Evolutionary conservation across 495 filamentous ascomycete genomes (phyloP).

Genomic region (Astrothelium macrocarpum): DNA sequence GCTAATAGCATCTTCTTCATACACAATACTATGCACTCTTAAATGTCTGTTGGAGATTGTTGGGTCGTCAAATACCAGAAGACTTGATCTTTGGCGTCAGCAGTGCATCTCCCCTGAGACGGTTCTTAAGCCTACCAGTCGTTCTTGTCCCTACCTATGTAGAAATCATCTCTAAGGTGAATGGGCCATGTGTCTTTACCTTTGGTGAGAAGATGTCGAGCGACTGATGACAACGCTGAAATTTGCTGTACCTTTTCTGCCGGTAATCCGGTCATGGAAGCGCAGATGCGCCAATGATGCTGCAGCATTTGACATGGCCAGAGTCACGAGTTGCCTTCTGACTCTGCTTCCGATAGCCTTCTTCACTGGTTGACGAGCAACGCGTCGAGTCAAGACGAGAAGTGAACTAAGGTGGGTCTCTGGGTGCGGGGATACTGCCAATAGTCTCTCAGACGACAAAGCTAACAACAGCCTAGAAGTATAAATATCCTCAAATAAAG

Average conservation of each 20-base stretch:
- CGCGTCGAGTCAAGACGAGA: too few relatives aligned
- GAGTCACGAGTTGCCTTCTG: neutral
- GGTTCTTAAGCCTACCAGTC: neutral
- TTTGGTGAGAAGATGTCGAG: neutral
- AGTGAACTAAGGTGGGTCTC: too few relatives aligned
- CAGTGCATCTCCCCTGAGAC: neutral
- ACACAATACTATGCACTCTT: constrained; percentile 31
- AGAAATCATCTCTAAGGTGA: constrained; percentile 11
- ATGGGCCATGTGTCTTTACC: neutral
- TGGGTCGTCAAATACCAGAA: constrained; percentile 17
- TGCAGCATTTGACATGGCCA: neutral
- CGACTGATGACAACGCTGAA: neutral
- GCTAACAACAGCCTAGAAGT: too few relatives aligned
- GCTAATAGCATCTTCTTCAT: constrained; percentile 20
- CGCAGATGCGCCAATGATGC: neutral
- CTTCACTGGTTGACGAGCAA: too few relatives aligned
- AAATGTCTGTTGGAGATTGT: constrained; percentile 35
- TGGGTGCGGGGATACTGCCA: too few relatives aligned
- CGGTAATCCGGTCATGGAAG: neutral
- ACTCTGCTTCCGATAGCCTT: neutral
- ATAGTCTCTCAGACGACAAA: too few relatives aligned
- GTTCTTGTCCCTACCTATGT: constrained; percentile 14
- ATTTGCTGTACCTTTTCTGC: neutral
- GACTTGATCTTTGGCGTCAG: neutral
- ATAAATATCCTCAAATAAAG: too few relatives aligned